Conservation (phyloP, 2,329 filamentous ascomycete genomes). For the Ilyonectria robusta region DNA sequence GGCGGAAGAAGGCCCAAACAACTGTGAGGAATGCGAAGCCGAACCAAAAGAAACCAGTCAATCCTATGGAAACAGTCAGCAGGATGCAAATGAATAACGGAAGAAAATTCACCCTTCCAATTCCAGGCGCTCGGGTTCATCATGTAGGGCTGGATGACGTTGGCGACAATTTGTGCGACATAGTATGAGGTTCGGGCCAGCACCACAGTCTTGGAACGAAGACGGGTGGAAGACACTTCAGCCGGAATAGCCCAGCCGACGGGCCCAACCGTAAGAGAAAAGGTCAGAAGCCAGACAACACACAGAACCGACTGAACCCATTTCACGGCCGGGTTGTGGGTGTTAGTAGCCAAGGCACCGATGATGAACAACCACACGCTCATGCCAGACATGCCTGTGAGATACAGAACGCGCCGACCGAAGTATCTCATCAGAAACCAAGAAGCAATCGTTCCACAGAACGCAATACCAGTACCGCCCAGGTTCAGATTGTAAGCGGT, state of each 20-base stretch:
- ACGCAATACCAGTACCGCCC: constrained; percentile 20
- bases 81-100: constrained; percentile 46
- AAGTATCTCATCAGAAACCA: constrained; percentile 54
- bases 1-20: constrained; percentile 64
- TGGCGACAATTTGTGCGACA: constrained; percentile 41
- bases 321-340: background rate
- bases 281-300: constrained; percentile 5
- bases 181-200: constrained; percentile 49
- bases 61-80: background rate
- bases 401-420: constrained; percentile 56
- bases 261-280: constrained; percentile 46
- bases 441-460: constrained; percentile 53
- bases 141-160: constrained; percentile 49
- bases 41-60: constrained; percentile 58
- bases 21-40: constrained; percentile 50
- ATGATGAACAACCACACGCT: constrained; percentile 54
- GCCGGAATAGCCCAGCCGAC: constrained; percentile 51
- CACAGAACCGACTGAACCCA: constrained; percentile 14
- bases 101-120: constrained; percentile 45
- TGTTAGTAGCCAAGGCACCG: constrained; percentile 37
- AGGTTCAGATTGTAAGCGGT: constrained; percentile 24
- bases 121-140: constrained; percentile 52
- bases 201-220: constrained; percentile 50
- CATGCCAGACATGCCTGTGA: constrained; percentile 53
- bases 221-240: constrained; percentile 51